phyloP scores from a whole-genome alignment of 2,329 filamentous ascomycete genomes.

The Aureobasidium sp. region DNA sequence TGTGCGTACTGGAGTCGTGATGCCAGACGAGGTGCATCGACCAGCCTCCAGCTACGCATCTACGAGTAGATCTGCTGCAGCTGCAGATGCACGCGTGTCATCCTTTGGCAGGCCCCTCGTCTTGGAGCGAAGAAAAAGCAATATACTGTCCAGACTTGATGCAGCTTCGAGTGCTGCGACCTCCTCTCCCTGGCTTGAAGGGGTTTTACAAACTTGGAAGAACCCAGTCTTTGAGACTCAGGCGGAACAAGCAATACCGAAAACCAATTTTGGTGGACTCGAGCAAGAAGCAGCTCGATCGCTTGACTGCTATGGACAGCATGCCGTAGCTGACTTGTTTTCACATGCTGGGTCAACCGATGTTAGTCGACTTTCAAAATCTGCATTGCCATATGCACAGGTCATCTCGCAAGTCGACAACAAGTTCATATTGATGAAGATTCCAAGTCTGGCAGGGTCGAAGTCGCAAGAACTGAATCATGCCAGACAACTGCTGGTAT shows the following conservation, averaged over 20 bases:
- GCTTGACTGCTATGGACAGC: background rate
- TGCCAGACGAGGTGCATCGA: slow-evolving; percentile 11
- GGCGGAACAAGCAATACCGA: slow-evolving; percentile 23
- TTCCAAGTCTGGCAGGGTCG: slow-evolving; percentile 25
- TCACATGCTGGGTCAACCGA: slow-evolving; percentile 11
- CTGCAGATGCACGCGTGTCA: slow-evolving; percentile 18
- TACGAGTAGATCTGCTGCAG: slow-evolving; percentile 15
- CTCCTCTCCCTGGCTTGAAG: slow-evolving; percentile 44
- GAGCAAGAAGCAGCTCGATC: background rate
- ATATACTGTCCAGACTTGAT: background rate
- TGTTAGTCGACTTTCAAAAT: slow-evolving; percentile 47
- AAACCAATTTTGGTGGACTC: background rate
- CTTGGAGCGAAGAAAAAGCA: slow-evolving; percentile 18
- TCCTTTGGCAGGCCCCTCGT: slow-evolving; percentile 25
- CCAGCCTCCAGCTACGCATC: background rate
- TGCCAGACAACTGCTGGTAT: slow-evolving; percentile 42
- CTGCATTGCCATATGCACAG: slow-evolving; percentile 49
- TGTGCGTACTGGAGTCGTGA: slow-evolving; percentile 43
- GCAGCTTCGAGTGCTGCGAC: background rate
- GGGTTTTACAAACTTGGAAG: slow-evolving; percentile 57
- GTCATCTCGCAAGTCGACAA: slow-evolving; percentile 76
- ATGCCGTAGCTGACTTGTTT: slow-evolving; percentile 10
- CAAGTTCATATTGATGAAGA: slow-evolving; percentile 75
- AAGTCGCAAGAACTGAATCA: background rate
- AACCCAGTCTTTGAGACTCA: slow-evolving; percentile 63